Conservation (phyloP, 1,284 basidiomycete species). For the Apiotrichum sp. region DNA sequence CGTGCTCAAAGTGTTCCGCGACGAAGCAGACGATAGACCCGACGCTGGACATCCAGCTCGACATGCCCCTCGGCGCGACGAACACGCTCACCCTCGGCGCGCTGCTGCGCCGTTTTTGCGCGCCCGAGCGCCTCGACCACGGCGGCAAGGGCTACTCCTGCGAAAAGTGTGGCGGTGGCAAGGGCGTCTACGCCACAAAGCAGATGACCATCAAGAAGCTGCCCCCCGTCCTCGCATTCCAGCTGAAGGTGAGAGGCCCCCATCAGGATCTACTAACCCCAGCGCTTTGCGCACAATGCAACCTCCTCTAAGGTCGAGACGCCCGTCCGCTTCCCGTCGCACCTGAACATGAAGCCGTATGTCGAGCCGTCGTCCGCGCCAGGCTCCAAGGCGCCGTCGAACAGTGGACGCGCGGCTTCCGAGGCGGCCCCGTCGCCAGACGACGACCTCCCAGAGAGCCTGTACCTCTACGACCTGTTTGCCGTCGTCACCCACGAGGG, state of each 20-base stretch:
- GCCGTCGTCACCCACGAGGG: constrained; percentile 94
- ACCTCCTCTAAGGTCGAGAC: constrained; percentile 78
- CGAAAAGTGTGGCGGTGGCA: constrained; percentile 38
- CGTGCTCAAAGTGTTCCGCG: constrained; percentile 68
- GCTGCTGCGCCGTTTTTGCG: constrained; percentile 37
- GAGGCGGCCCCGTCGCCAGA: background rate
- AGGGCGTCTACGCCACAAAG: constrained; percentile 58
- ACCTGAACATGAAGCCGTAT: constrained; percentile 81
- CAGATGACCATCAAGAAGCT: constrained; percentile 76
- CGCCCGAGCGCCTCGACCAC: constrained; percentile 34
- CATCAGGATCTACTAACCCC: background rate
- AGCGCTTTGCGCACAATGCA: constrained; percentile 88
- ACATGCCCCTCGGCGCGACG: constrained; percentile 50
- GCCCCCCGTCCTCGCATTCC: constrained; percentile 86
- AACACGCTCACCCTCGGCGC: constrained; percentile 24
- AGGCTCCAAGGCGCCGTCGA: constrained; percentile 8
- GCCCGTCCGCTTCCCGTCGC: constrained; percentile 72
- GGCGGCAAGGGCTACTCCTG: constrained; percentile 42
- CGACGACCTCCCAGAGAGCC: constrained; percentile 51
- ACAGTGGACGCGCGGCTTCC: constrained; percentile 1
- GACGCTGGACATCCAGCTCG: constrained; percentile 85
- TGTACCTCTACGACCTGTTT: constrained; percentile 89
- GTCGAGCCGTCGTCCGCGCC: constrained; percentile 47
- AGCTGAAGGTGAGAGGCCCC: constrained; percentile 69
- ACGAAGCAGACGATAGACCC: constrained; percentile 77